phyloP scores from a whole-genome alignment of 495 filamentous ascomycete genomes.

The Polyplosphaeria fusca region DNA sequence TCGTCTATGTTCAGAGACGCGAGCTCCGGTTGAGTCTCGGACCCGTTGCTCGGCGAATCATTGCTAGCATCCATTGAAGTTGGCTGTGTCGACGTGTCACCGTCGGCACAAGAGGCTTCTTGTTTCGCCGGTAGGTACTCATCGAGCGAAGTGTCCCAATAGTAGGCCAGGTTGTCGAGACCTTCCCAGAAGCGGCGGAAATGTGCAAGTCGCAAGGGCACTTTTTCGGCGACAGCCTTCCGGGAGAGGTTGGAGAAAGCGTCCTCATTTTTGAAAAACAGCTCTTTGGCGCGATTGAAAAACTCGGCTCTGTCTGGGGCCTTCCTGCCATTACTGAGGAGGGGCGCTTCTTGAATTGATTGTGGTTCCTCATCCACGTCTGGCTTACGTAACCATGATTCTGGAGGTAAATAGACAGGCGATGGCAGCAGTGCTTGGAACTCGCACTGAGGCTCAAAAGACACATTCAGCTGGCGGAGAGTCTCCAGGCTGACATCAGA shows the following conservation, averaged over 20 bases:
- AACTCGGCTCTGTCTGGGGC: conserved; percentile 51
- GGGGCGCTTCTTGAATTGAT: conserved; percentile 24
- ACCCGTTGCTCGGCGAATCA: background rate
- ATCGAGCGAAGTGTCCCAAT: conserved; percentile 62
- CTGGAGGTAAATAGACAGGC: conserved; percentile 46
- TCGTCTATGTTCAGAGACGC: conserved; percentile 4
- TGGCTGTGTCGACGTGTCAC: background rate
- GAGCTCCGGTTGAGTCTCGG: background rate
- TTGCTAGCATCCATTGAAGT: conserved; percentile 1
- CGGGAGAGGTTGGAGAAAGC: conserved; percentile 54
- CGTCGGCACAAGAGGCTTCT: background rate
- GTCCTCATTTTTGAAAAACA: conserved; percentile 55
- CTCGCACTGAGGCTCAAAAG: conserved; percentile 45
- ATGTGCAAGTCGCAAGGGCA: conserved; percentile 50
- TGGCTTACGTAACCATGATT: conserved; percentile 45
- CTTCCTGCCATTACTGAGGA: conserved; percentile 52
- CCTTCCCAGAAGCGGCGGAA: conserved; percentile 61
- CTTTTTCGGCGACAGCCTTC: conserved; percentile 43
- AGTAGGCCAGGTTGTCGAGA: conserved; percentile 57
- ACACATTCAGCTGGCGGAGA: conserved; percentile 54
- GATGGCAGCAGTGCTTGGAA: conserved; percentile 48
- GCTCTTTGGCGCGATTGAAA: conserved; percentile 49
- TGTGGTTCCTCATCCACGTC: conserved; percentile 1
- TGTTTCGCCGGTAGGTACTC: conserved; percentile 43
- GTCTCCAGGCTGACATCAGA: conserved; percentile 52